These are phyloP conservation scores for Globisporangium cylindrosporum DNA, from an alignment of 352 stramenopile species.

Conservation along the genomic window DNA sequence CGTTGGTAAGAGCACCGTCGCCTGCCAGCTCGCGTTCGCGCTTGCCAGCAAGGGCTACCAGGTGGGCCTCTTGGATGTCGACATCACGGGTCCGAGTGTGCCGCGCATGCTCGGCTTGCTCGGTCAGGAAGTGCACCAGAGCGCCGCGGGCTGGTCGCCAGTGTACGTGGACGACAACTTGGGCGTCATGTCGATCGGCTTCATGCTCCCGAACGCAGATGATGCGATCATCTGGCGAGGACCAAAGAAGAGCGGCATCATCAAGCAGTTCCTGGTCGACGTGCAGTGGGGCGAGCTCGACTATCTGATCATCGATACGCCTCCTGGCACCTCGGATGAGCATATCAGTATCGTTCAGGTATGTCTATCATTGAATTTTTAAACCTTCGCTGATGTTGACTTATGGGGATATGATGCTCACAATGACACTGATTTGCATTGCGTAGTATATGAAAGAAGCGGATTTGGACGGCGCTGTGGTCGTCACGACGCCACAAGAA, in stretches of 20 bases:
- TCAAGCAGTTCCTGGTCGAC: conserved; percentile 99
- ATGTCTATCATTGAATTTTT: neutral
- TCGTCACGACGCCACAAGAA: conserved; percentile 99
- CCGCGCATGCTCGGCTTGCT: conserved; percentile 95
- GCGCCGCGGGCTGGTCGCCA: conserved; percentile 97
- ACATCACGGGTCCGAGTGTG: conserved; percentile 99
- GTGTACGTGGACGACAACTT: conserved; percentile 99
- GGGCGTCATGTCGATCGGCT: conserved; percentile 99
- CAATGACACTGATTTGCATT: neutral
- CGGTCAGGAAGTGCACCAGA: conserved; percentile 96
- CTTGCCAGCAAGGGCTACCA: conserved; percentile 93
- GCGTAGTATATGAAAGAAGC: conserved; percentile 97
- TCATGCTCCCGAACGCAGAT: conserved; percentile 97
- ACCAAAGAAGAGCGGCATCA: conserved; percentile 99
- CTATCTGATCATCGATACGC: conserved; percentile 99
- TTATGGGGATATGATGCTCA: neutral
- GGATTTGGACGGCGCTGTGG: conserved; percentile 93
- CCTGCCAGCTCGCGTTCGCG: conserved; percentile 96
- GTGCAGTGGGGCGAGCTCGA: conserved; percentile 99
- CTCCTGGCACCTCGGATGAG: conserved; percentile 99
- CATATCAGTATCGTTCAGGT: conserved; percentile 99
- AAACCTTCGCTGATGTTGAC: neutral
- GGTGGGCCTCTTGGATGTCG: conserved; percentile 98
- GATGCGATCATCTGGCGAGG: conserved; percentile 99
- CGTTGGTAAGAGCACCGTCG: conserved; percentile 99